Percentiles rank a stretch among this genome's conserved stretches.
Conservation (phyloP, 805 yeast genomes). For the Metschnikowia kunwiensis region DNA sequence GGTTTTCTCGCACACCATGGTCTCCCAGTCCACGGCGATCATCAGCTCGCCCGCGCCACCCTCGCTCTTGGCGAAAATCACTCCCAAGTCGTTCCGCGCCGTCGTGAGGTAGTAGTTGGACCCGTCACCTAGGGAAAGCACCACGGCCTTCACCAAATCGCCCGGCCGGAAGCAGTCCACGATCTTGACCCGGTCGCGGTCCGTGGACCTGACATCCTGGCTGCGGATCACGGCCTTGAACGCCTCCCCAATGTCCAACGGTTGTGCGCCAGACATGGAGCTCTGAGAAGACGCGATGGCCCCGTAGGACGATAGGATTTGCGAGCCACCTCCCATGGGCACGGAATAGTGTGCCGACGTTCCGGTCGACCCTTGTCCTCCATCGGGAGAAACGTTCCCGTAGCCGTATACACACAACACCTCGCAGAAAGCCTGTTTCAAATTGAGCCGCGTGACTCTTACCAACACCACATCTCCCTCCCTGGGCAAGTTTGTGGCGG, state of each 20-base stretch:
- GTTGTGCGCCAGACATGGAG: constrained; percentile 31
- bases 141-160: constrained; percentile 81
- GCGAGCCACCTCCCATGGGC: constrained; percentile 56
- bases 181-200: constrained; percentile 80
- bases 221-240: constrained; percentile 82
- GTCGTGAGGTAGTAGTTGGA: constrained; percentile 85
- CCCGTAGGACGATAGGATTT: constrained; percentile 31
- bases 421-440: constrained; percentile 74
- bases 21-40: constrained; percentile 94
- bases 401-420: constrained; percentile 63
- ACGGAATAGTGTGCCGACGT: constrained; percentile 36
- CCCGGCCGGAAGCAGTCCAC: constrained; percentile 84
- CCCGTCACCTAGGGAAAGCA: constrained; percentile 92
- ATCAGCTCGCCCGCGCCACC: constrained; percentile 69
- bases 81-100: constrained; percentile 89
- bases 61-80: constrained; percentile 76
- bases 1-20: constrained; percentile 76
- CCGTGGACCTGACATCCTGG: constrained; percentile 88
- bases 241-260: constrained; percentile 79
- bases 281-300: constrained; percentile 43
- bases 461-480: constrained; percentile 84
- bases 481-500: constrained; percentile 61
- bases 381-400: constrained; percentile 55
- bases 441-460: constrained; percentile 61
- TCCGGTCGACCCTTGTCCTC: constrained; percentile 62